Evolutionary conservation across 208 protist species (phyloP).

Genomic region (Acanthamoeba castellanii): DNA sequence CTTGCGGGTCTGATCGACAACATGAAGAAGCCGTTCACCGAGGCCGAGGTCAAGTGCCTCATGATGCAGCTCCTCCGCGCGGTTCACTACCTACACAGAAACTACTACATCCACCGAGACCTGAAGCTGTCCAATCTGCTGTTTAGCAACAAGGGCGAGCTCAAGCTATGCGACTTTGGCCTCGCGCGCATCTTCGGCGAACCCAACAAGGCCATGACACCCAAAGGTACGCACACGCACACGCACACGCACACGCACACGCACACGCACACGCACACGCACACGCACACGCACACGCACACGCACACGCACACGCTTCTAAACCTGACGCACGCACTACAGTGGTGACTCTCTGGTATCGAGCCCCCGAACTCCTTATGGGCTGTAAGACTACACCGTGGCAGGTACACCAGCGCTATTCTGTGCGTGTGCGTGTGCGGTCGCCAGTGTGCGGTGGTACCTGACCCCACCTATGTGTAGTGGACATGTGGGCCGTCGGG

Average conservation of each 20-base stretch:
- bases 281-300: background rate
- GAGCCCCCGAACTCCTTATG: conserved; percentile 84
- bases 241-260: too few relatives aligned
- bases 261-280: too few relatives aligned
- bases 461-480: background rate
- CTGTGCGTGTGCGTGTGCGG: background rate
- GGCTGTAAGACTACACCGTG: conserved; percentile 78
- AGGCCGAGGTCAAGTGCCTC: conserved; percentile 88
- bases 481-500: conserved; percentile 91
- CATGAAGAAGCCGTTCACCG: conserved; percentile 85
- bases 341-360: conserved; percentile 88
- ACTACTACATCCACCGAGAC: conserved; percentile 82
- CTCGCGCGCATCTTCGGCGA: conserved; percentile 79
- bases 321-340: background rate
- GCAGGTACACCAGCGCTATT: conserved; percentile 17
- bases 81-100: conserved; percentile 68
- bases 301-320: background rate
- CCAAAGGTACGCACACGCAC: background rate
- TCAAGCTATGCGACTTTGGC: conserved; percentile 87
- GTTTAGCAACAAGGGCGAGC: conserved; percentile 83
- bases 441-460: too few relatives aligned
- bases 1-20: conserved; percentile 85
- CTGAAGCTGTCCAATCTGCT: conserved; percentile 88
- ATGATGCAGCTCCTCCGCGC: conserved; percentile 87
- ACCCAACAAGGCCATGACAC: conserved; percentile 80